Evolutionary conservation across 208 protist species (phyloP).

Genomic region (Trypanosoma brucei): DNA sequence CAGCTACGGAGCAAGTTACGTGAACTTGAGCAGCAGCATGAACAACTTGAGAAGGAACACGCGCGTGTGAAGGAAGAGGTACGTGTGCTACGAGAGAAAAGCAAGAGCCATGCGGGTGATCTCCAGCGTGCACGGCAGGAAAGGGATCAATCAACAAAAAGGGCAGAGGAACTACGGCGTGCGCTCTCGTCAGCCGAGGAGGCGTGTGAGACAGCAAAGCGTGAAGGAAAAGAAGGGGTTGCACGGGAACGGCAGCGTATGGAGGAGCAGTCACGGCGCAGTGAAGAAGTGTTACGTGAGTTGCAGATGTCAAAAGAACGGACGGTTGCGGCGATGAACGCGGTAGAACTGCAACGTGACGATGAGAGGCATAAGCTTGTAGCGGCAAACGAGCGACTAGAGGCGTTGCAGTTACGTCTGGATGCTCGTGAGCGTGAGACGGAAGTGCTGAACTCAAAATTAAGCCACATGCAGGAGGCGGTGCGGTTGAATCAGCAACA

Average conservation of each 20-base stretch:
- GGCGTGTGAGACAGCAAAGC: conserved; percentile 6
- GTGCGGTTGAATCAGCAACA: conserved; percentile 55
- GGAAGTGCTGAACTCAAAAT: conserved; percentile 28
- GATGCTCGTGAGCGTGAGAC: conserved; percentile 27
- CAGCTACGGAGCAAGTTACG: conserved; percentile 11
- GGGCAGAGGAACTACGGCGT: conserved; percentile 28
- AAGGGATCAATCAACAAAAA: conserved; percentile 16
- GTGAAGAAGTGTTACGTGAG: conserved; percentile 14
- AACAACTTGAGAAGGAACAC: conserved; percentile 12
- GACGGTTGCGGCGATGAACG: conserved; percentile 10
- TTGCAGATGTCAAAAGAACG: conserved; percentile 14
- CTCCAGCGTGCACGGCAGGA: conserved; percentile 18
- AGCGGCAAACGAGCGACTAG: conserved; percentile 20
- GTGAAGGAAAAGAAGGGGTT: conserved; percentile 7
- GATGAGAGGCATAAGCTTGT: conserved; percentile 28
- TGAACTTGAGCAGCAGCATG: conserved; percentile 12
- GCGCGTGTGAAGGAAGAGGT: conserved; percentile 17
- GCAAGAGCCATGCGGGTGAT: conserved; percentile 11
- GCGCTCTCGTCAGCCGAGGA: conserved; percentile 4
- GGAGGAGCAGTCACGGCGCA: conserved; percentile 13
- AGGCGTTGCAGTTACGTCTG: conserved; percentile 24
- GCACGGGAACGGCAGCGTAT: conserved; percentile 10
- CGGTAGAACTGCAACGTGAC: conserved; percentile 27
- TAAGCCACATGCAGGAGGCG: conserved; percentile 43
- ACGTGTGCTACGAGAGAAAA: conserved; percentile 15